phyloP scores from a whole-genome alignment of 108 stramenopile species.

The Pseudonitzschia pungens region DNA sequence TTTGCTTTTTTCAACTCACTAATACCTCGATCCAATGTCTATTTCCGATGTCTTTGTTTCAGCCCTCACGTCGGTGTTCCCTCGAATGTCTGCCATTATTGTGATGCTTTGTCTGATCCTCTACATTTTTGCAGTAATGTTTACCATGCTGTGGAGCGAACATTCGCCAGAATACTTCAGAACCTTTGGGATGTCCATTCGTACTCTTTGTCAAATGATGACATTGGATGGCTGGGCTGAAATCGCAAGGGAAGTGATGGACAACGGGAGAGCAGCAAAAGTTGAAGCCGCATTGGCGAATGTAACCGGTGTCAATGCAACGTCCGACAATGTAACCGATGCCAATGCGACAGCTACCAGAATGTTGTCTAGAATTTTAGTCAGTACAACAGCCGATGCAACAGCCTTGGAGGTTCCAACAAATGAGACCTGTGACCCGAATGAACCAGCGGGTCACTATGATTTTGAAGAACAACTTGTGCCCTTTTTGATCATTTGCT shows the following conservation, averaged over 20 bases:
- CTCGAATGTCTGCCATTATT: constrained; percentile 56
- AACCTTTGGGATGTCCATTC: constrained; percentile 41
- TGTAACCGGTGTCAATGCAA: no score
- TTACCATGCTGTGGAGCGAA: constrained; percentile 56
- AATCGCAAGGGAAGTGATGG: constrained; percentile 45
- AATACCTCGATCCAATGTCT: background rate
- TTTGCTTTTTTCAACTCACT: background rate
- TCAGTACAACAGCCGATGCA: no score
- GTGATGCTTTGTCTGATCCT: constrained; percentile 49
- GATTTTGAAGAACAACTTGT: no score
- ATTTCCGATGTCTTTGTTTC: background rate
- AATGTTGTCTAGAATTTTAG: no score
- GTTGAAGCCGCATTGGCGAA: constrained; percentile 60
- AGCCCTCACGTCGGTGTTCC: constrained; percentile 63
- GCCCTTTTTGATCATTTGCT: constrained; percentile 35
- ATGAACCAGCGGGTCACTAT: no score
- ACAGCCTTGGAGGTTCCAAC: no score
- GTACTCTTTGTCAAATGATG: constrained; percentile 64
- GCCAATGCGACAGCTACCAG: no score
- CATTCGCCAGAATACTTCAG: constrained; percentile 55
- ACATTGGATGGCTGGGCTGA: constrained; percentile 61
- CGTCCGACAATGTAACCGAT: no score
- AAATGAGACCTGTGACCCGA: no score
- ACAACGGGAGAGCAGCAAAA: no score
- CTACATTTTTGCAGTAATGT: constrained; percentile 73